Base-by-base conservation (phyloP, 805 yeast species). In the Wickerhamomyces rabaulensis region DNA sequence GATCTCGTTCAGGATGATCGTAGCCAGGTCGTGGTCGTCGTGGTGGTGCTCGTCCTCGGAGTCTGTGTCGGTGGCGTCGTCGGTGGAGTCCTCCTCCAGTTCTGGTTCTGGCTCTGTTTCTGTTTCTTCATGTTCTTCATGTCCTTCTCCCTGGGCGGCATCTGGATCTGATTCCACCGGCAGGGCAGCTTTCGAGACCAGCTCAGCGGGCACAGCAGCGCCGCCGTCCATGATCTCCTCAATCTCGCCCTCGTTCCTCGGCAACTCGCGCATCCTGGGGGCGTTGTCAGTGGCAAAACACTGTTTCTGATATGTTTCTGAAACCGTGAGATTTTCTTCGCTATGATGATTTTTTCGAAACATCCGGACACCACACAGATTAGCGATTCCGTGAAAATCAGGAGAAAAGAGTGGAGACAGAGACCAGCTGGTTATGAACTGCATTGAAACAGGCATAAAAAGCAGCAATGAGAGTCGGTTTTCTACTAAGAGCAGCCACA, bases 1-100 rank as follows among this genome's bases (percentile, higher is more conserved):
- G 41, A 86, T 77, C 54, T 87, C 94, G 26, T 66, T 67, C 39
- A 73, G 57, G 39, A 84, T 79, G 15, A 57, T 52, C 25, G 57
- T 61, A 20, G 55, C 48, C 7, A 60, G 47, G 26, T 62, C 70
- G 26, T 57, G 61, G 45, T 58, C 66, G 48, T 55, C 57, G 12
- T 47, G 52, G 9, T 22, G 39, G 12, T 12, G 33, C 33, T 48
- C 49, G 16, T 51, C 52, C 6, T 53, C 56, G 25, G 56, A 57
- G 9, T 48, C 56, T 12, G 47, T 53, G 6, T 46, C 46, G 4
- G 17, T 29, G 16, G 17, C 5, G 17, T 15, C 17, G 17, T 29
- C 16, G 13, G 8, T 20, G 10, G 17, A 4, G 20, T 27, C 31
- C 13, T 27, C n/a, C 13, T 27, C 31, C 13, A 4, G 7, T 27